Conservation (phyloP, 164 flowering plant genomes). For the Chloranthus sessilifolius region DNA sequence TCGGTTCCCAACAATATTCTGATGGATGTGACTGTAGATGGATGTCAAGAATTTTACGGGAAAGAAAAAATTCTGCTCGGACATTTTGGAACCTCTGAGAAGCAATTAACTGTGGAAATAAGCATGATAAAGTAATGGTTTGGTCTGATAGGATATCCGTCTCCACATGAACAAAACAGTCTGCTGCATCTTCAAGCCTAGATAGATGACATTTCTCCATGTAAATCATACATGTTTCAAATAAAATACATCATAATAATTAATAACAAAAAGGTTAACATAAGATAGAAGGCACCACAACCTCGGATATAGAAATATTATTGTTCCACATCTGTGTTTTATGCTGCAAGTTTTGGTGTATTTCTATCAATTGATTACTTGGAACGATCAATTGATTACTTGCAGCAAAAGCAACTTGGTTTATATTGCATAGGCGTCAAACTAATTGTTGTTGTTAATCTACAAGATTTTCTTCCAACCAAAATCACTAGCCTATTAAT, state of each 20-base stretch:
- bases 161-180: slow-evolving; percentile 40
- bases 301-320: no score
- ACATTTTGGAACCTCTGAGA: slow-evolving; percentile 24
- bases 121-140: slow-evolving; percentile 14
- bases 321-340: no score
- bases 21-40: slow-evolving; percentile 24
- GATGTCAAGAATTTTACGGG: slow-evolving; percentile 44
- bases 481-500: no score
- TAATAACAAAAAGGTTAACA: no score
- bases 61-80: slow-evolving; percentile 34
- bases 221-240: slow-evolving; percentile 33
- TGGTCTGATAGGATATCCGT: slow-evolving; percentile 27
- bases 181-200: slow-evolving; percentile 43
- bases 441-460: no score
- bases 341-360: no score
- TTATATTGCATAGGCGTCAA: no score
- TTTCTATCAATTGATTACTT: no score
- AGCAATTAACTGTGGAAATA: slow-evolving; percentile 20
- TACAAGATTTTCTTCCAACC: no score
- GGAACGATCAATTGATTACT: no score
- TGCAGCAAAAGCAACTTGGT: no score
- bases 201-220: slow-evolving; percentile 37
- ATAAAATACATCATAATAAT: neutral
- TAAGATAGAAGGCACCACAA: no score
- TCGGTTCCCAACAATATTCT: slow-evolving; percentile 35